Conservation (phyloP, 1,284 basidiomycete species). For the Sporisorium exsertum region DNA sequence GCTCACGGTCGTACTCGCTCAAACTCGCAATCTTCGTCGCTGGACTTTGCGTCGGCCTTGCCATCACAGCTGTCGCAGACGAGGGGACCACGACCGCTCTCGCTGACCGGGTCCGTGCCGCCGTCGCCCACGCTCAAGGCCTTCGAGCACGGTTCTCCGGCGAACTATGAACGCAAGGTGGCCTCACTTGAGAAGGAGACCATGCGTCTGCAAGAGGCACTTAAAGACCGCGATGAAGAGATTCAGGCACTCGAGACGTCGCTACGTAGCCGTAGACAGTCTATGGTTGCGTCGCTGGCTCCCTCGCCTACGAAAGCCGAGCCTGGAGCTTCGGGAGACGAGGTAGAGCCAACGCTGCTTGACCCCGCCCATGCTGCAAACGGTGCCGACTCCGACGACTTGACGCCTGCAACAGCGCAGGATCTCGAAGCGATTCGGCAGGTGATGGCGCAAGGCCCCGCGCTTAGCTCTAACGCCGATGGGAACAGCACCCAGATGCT, state of each 20-base stretch:
- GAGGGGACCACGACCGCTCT: constrained; percentile 53
- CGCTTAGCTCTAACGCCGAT: constrained; percentile 10
- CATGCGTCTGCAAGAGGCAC: constrained; percentile 56
- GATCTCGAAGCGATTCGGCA: constrained; percentile 40
- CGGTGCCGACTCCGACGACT: constrained; percentile 10
- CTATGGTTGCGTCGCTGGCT: neutral
- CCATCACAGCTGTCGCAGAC: constrained; percentile 33
- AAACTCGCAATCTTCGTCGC: constrained; percentile 61
- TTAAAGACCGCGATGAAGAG: constrained; percentile 64
- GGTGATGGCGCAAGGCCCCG: constrained; percentile 22
- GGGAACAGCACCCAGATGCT: constrained; percentile 30
- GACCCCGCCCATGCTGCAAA: neutral
- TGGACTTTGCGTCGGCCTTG: constrained; percentile 52
- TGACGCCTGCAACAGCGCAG: constrained; percentile 45
- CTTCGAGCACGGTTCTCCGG: constrained; percentile 51
- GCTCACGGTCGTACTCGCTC: constrained; percentile 51
- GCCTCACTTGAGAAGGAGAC: constrained; percentile 60
- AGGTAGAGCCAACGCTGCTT: constrained; percentile 5
- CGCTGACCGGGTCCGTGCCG: constrained; percentile 53
- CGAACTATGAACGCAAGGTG: constrained; percentile 61
- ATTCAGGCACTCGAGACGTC: constrained; percentile 46
- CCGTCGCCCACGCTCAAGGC: constrained; percentile 55
- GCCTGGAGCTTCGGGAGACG: constrained; percentile 2
- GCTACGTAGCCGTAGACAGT: constrained; percentile 20
- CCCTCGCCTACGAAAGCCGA: constrained; percentile 7